Percentiles rank a stretch among this genome's conserved stretches.
phyloP scores from a whole-genome alignment of 2,329 filamentous ascomycete species.

The Gyromitra esculenta region DNA sequence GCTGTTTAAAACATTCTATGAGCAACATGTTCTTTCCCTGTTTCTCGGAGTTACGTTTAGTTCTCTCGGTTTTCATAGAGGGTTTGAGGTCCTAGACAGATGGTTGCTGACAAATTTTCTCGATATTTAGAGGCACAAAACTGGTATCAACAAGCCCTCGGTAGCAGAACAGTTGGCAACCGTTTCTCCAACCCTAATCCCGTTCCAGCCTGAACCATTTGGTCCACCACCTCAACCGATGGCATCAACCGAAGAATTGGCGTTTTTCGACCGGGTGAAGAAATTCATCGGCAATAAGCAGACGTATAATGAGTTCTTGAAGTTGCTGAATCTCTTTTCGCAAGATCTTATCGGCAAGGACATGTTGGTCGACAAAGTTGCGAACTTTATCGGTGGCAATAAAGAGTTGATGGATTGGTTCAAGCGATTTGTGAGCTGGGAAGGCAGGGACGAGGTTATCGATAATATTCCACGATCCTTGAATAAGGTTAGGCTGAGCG shows the following conservation, averaged over 20 bases:
- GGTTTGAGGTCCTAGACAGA: conserved; percentile 3
- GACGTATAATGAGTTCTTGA: conserved; percentile 93
- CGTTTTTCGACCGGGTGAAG: conserved; percentile 95
- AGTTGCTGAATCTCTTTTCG: conserved; percentile 94
- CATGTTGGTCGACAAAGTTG: conserved; percentile 81
- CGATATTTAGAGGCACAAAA: conserved; percentile 49
- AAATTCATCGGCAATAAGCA: conserved; percentile 94
- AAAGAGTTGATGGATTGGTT: conserved; percentile 89
- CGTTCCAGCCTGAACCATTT: conserved; percentile 85
- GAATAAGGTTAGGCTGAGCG: conserved; percentile 89
- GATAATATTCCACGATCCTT: conserved; percentile 78
- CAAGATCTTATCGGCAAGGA: conserved; percentile 90
- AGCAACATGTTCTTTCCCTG: neutral
- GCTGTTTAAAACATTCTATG: neutral
- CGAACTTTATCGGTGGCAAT: conserved; percentile 86
- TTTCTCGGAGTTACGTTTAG: neutral
- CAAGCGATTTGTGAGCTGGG: conserved; percentile 74
- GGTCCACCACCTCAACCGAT: conserved; percentile 76
- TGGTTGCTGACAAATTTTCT: conserved; percentile 25
- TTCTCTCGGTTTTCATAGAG: neutral
- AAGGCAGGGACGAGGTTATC: conserved; percentile 72
- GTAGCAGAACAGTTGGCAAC: conserved; percentile 56
- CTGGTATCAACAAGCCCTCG: conserved; percentile 50
- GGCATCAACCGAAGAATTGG: conserved; percentile 84
- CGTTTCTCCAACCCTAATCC: conserved; percentile 87